Evolutionary conservation across 2,329 filamentous ascomycete species (phyloP).

Genomic region (Pezicula neosporulosa): DNA sequence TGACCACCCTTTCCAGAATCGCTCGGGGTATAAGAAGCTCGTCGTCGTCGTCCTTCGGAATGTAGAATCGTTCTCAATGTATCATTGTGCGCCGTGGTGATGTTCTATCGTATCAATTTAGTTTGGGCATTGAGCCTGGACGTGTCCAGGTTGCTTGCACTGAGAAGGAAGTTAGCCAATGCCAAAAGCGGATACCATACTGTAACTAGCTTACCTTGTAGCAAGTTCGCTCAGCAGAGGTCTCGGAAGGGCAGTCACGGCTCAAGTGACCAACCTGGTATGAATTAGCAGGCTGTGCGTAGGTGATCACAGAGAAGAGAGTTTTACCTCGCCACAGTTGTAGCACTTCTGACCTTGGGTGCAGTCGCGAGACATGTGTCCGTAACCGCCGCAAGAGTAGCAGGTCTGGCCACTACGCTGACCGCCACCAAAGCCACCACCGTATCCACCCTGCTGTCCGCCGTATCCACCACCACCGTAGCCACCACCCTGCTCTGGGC

Average conservation of each 20-base stretch:
- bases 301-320: constrained; percentile 35
- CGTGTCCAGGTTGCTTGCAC: constrained; percentile 78
- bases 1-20: constrained; percentile 6
- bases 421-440: constrained; percentile 43
- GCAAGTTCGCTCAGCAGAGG: constrained; percentile 89
- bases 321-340: constrained; percentile 93
- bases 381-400: constrained; percentile 96
- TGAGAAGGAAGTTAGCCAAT: no score
- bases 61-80: constrained; percentile 15
- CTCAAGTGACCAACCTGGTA: constrained; percentile 85
- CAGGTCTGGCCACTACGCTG: constrained; percentile 72
- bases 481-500: constrained; percentile 63
- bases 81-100: constrained; percentile 8
- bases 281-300: constrained; percentile 1
- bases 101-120: constrained; percentile 36
- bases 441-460: constrained; percentile 29
- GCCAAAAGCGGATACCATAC: constrained; percentile 42
- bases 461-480: constrained; percentile 39
- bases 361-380: constrained; percentile 95
- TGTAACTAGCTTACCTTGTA: constrained; percentile 77
- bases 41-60: constrained; percentile 9
- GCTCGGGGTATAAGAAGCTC: constrained; percentile 4
- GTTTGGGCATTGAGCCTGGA: constrained; percentile 92
- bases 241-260: constrained; percentile 93
- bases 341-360: constrained; percentile 99